Evolutionary conservation across 768 basidiomycete genomes (phyloP).

Genomic region (Trametes cingulata): DNA sequence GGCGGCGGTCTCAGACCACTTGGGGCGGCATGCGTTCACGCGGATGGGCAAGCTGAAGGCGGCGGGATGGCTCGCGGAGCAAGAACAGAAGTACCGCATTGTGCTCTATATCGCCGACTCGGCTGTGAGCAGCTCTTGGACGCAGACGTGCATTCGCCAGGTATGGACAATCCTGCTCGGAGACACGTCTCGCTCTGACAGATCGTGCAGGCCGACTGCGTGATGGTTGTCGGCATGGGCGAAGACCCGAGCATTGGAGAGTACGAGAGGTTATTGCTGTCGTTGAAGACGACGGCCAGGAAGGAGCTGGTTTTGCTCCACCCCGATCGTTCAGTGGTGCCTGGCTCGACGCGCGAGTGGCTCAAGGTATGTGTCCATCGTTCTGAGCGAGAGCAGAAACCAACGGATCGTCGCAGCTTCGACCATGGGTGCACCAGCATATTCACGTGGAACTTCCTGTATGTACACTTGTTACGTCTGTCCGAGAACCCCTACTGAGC

Average conservation of each 20-base stretch:
- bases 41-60: constrained; percentile 97
- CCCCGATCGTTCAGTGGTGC: constrained; percentile 82
- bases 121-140: constrained; percentile 94
- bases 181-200: too few species aligned
- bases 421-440: constrained; percentile 96
- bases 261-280: constrained; percentile 89
- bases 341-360: constrained; percentile 96
- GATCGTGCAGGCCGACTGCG: constrained; percentile 74
- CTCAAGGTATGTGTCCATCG: constrained; percentile 61
- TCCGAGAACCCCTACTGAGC: neutral
- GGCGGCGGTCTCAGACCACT: constrained; percentile 85
- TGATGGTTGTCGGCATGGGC: constrained; percentile 92
- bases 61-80: constrained; percentile 91
- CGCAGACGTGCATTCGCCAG: constrained; percentile 96
- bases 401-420: constrained; percentile 53
- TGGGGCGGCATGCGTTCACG: constrained; percentile 94
- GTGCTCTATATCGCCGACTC: constrained; percentile 97
- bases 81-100: constrained; percentile 89
- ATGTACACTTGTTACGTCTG: constrained; percentile 25
- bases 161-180: constrained; percentile 38
- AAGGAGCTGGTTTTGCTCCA: constrained; percentile 96
- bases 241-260: constrained; percentile 91
- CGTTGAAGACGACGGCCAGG: constrained; percentile 97
- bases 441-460: constrained; percentile 92
- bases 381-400: neutral